Evolutionary conservation across 148 eudicot genomes (phyloP).

Genomic region (Vaccinium macrocarpon): DNA sequence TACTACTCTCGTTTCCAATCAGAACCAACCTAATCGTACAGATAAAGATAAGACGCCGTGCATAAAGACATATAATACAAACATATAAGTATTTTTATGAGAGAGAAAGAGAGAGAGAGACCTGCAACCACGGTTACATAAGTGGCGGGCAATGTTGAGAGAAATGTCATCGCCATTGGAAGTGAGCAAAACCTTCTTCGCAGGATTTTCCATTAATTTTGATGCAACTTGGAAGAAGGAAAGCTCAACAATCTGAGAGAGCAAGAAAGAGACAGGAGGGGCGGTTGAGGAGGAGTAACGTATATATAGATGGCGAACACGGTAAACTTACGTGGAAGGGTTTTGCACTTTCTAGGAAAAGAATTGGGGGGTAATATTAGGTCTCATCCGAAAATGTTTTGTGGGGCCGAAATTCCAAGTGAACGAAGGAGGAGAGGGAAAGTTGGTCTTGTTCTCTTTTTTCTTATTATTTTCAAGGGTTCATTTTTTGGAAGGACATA

Average conservation of each 20-base stretch:
- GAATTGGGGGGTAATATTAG: too few species aligned
- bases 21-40: slow-evolving; percentile 57
- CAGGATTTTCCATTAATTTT: slow-evolving; percentile 37
- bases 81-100: neutral
- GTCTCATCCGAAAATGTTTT: too few species aligned
- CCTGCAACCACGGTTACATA: slow-evolving; percentile 90
- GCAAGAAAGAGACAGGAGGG: neutral
- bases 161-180: slow-evolving; percentile 79
- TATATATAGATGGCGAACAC: neutral
- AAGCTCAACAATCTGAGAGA: neutral
- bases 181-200: slow-evolving; percentile 70
- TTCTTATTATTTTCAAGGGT: too few species aligned
- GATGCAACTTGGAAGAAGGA: neutral
- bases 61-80: neutral
- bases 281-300: neutral
- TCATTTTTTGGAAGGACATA: too few species aligned
- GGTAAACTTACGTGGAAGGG: too few species aligned
- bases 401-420: too few species aligned
- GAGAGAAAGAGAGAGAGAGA: slow-evolving; percentile 19
- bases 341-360: too few species aligned
- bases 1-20: slow-evolving; percentile 62
- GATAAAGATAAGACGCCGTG: neutral
- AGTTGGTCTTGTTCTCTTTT: too few species aligned
- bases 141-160: slow-evolving; percentile 47
- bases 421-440: too few species aligned